Base-by-base conservation (phyloP, 2,329 filamentous ascomycete genomes). In the Pseudogymnoascus sp. region DNA sequence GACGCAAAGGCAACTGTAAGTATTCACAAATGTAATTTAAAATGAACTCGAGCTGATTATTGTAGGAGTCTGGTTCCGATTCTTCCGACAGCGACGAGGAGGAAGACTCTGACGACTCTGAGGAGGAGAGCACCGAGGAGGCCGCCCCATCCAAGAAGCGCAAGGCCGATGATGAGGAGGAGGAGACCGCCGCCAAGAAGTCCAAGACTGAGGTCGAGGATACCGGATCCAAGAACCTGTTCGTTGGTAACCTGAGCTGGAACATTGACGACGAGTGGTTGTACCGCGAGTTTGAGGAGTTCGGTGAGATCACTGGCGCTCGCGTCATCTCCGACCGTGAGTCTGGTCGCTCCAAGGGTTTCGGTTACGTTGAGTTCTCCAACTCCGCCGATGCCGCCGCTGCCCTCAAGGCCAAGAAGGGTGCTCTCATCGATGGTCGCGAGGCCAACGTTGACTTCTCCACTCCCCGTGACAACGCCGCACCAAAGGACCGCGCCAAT, bases 241-340 rank as follows among this genome's bases (percentile, higher is more conserved):
- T 90, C 76, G 80, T 89, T 69, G 88, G 88, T 66, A 88, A 87
- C 76, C 78, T 91, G 68, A 89, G 87, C 74, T 91, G 87, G 87
- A 89, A 87, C 74, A 79, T 90, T 65, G 87, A 90, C 70, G 87
- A 90, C 75, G 87, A 88, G 65, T 89, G 86, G 86, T 81, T 90
- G 68, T 78, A 78, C 65, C 80, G 82, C 65, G 86, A 89, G 76
- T 90, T 90, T 71, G 82, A 87, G 75, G 78, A 81, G 69, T 89
- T 87, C 69, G 87, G 86, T 69, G 84, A 87, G 75, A 82, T 89
- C 68, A 76, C 78, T 69, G 82, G 84, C 71, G 82, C 82, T 67
- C 83, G 85, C 72, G 81, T 90, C 75, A 85, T 90, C 73, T 87
- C 82, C 70, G 86, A 90, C 76, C 83, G 83, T 69, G 84, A 83